Percentiles rank a stretch among this genome's conserved stretches.
phyloP scores from a whole-genome alignment of 345 rosid species.

The Rhodamnia argentea region DNA sequence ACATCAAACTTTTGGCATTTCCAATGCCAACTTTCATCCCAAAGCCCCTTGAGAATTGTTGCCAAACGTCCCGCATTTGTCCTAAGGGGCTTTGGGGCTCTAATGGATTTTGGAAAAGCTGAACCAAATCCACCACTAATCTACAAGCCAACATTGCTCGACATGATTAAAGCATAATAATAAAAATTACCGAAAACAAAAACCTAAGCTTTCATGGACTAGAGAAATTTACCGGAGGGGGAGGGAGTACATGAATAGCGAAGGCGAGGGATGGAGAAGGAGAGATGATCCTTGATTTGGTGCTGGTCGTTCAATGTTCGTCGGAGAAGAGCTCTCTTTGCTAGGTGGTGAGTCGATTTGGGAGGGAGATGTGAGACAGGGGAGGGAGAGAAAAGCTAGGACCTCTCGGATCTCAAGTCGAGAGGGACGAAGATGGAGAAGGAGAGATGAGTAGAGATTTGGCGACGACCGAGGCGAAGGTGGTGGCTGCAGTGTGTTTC shows the following conservation, averaged over 20 bases:
- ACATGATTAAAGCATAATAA: not conserved
- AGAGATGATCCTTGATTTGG: no score
- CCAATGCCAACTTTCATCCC: no score
- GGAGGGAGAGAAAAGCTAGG: not conserved
- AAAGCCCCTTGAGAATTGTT: no score
- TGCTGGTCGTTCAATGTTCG: conserved; percentile 27
- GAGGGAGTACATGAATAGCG: not conserved
- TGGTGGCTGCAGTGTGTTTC: no score
- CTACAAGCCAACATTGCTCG: not conserved
- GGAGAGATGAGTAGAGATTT: no score
- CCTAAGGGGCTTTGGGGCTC: no score
- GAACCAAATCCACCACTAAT: no score
- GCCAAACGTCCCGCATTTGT: no score
- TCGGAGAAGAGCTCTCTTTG: no score
- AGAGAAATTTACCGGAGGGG: not conserved
- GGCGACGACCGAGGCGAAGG: no score
- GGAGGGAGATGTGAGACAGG: not conserved
- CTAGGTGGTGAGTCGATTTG: not conserved
- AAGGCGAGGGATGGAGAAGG: not conserved
- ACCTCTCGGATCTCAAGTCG: not conserved
- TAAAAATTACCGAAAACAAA: not conserved
- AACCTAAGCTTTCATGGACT: not conserved
- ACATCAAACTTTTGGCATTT: no score
- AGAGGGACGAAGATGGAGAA: not conserved
- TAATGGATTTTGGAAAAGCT: no score